Percentiles rank a stretch among this genome's conserved stretches.
phyloP scores from a whole-genome alignment of 495 filamentous ascomycete genomes.

The Daldinia concentrica region DNA sequence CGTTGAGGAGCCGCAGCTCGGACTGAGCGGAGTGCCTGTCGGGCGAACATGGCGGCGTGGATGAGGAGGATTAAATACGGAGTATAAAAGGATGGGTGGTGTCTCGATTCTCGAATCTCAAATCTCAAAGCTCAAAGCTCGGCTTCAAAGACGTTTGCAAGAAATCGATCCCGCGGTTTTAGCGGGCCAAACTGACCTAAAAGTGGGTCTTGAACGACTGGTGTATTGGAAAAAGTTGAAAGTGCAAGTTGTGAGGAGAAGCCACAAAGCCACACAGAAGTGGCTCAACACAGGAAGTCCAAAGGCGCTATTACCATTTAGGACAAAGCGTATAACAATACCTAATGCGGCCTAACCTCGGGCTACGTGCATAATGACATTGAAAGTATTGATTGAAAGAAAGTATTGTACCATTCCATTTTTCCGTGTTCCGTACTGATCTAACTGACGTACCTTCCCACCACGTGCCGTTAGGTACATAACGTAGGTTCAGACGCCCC shows the following conservation, averaged over 20 bases:
- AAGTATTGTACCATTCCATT: neutral
- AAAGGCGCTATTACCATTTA: neutral
- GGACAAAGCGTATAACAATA: too few species aligned
- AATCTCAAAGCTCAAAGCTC: too few species aligned
- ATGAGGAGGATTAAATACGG: conserved; percentile 28
- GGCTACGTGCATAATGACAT: neutral
- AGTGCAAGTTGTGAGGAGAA: neutral
- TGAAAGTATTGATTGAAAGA: too few species aligned
- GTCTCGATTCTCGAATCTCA: conserved; percentile 22
- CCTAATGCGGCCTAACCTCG: neutral
- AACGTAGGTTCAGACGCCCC: neutral
- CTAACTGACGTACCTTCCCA: neutral
- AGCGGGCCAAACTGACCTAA: conserved; percentile 23
- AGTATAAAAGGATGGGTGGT: conserved; percentile 29
- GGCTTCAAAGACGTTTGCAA: conserved; percentile 42
- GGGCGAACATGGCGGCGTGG: conserved; percentile 66
- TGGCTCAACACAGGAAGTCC: neutral
- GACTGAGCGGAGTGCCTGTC: conserved; percentile 67
- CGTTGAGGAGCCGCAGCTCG: conserved; percentile 65
- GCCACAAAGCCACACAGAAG: neutral
- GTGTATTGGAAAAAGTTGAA: neutral
- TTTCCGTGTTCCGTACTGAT: neutral
- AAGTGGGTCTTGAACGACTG: neutral
- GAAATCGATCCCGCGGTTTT: conserved; percentile 43
- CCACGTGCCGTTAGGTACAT: conserved; percentile 8